Conservation (phyloP, 2,329 filamentous ascomycete genomes). For the Exophiala viscosa region DNA sequence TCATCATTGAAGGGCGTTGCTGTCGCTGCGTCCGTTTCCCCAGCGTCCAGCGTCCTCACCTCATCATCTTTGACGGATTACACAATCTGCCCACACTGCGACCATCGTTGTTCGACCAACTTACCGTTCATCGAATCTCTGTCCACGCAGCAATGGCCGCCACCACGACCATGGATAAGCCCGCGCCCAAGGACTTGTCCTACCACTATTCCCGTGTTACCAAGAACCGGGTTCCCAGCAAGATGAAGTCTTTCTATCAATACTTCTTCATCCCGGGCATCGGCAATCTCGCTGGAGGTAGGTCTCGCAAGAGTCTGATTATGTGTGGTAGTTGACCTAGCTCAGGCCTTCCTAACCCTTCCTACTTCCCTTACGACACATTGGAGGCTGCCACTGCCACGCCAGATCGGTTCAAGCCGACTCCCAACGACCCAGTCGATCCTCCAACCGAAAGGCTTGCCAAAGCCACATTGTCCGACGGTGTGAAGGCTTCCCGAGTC, state of each 20-base stretch:
- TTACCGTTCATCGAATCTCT: too few relatives aligned
- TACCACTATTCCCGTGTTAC: conserved; percentile 73
- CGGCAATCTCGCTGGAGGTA: conserved; percentile 59
- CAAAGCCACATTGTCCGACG: conserved; percentile 35
- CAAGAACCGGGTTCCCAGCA: conserved; percentile 60
- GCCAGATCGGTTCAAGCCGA: conserved; percentile 69
- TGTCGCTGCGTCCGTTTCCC: too few relatives aligned
- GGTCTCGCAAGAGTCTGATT: conserved; percentile 6
- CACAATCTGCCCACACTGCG: too few relatives aligned
- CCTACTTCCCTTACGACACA: conserved; percentile 86
- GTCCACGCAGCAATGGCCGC: conserved; percentile 1
- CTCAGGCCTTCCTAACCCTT: conserved; percentile 71
- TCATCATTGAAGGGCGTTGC: too few relatives aligned
- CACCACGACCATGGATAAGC: conserved; percentile 32
- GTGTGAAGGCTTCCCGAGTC: conserved; percentile 51
- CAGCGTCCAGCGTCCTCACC: too few relatives aligned
- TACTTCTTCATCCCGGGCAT: conserved; percentile 67
- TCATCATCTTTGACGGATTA: too few relatives aligned
- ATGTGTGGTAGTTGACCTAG: conserved; percentile 7
- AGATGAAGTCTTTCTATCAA: conserved; percentile 79
- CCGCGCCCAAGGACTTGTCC: conserved; percentile 66
- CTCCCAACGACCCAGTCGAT: conserved; percentile 58
- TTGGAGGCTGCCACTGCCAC: conserved; percentile 76
- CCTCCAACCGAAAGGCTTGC: conserved; percentile 39
- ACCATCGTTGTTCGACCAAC: too few relatives aligned